phyloP scores from a whole-genome alignment of 2,329 filamentous ascomycete species.

The Aspergillus intermedius region DNA sequence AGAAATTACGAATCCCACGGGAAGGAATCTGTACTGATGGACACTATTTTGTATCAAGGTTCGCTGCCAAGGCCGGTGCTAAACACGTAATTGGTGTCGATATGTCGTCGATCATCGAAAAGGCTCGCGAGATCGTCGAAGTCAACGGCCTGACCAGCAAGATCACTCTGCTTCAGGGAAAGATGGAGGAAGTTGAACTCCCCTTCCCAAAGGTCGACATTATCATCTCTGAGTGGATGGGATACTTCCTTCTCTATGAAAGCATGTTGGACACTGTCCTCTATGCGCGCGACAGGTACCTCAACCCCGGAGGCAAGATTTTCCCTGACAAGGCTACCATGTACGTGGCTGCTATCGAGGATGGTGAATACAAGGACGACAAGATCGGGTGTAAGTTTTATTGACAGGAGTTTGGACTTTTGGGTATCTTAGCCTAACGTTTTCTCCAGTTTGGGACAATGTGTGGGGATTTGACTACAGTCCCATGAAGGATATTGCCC shows the following conservation, averaged over 20 bases:
- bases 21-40: constrained; percentile 10
- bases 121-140: constrained; percentile 90
- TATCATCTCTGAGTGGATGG: constrained; percentile 99
- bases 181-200: constrained; percentile 97
- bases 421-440: constrained; percentile 17
- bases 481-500: constrained; percentile 84
- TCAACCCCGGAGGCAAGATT: constrained; percentile 79
- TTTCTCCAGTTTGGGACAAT: constrained; percentile 86
- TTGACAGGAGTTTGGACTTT: constrained; percentile 1
- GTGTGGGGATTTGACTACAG: constrained; percentile 97
- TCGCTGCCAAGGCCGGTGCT: constrained; percentile 89
- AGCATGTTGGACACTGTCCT: constrained; percentile 98
- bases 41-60: constrained; percentile 53
- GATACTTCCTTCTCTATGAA: constrained; percentile 98
- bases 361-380: constrained; percentile 99
- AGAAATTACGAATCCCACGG: not conserved
- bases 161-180: constrained; percentile 96
- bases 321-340: constrained; percentile 99
- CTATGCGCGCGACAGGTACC: constrained; percentile 89
- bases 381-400: constrained; percentile 87
- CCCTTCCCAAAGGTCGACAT: constrained; percentile 96
- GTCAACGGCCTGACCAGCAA: constrained; percentile 88
- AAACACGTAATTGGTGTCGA: constrained; percentile 99
- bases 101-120: constrained; percentile 99
- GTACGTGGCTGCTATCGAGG: constrained; percentile 93